Evolutionary conservation across 2,329 filamentous ascomycete species (phyloP).

Genomic region (Chrysosphaeria jannelii): DNA sequence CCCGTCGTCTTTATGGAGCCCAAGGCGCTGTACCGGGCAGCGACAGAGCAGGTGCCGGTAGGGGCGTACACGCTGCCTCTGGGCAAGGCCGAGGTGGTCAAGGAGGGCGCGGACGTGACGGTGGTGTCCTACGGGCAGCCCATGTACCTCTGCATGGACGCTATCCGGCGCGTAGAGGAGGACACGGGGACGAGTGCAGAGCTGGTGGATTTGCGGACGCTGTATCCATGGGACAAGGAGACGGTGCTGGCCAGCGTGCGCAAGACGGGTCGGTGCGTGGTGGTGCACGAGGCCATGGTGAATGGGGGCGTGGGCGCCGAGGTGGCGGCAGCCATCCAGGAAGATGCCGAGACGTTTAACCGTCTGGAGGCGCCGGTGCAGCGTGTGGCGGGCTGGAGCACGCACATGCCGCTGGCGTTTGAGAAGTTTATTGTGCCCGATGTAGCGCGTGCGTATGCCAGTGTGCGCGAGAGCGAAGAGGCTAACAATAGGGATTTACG

Average conservation of each 20-base stretch:
- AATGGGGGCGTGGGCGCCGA: slow-evolving; percentile 76
- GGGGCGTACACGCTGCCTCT: slow-evolving; percentile 58
- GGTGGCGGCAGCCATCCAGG: slow-evolving; percentile 66
- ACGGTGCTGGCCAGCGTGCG: slow-evolving; percentile 54
- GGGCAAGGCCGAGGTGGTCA: slow-evolving; percentile 60
- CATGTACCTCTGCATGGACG: slow-evolving; percentile 52
- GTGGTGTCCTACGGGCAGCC: slow-evolving; percentile 75
- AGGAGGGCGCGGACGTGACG: slow-evolving; percentile 51
- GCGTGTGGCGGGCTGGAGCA: slow-evolving; percentile 70
- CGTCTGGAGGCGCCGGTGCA: slow-evolving; percentile 61
- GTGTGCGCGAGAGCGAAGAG: no score
- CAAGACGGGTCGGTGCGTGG: slow-evolving; percentile 62
- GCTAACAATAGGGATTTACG: no score
- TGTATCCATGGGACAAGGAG: slow-evolving; percentile 76
- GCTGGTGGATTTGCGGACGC: slow-evolving; percentile 60
- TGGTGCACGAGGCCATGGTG: slow-evolving; percentile 80
- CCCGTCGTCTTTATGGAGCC: slow-evolving; percentile 85
- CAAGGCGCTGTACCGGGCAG: slow-evolving; percentile 73
- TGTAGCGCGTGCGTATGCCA: slow-evolving; percentile 52
- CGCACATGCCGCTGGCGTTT: slow-evolving; percentile 49
- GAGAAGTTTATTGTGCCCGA: slow-evolving; percentile 65
- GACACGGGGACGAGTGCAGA: slow-evolving; percentile 55
- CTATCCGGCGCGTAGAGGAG: slow-evolving; percentile 43
- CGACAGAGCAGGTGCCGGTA: slow-evolving; percentile 69
- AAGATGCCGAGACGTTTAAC: slow-evolving; percentile 44